Base-by-base conservation (phyloP, 805 yeast genomes). In the Yamadazyma laniorum region DNA sequence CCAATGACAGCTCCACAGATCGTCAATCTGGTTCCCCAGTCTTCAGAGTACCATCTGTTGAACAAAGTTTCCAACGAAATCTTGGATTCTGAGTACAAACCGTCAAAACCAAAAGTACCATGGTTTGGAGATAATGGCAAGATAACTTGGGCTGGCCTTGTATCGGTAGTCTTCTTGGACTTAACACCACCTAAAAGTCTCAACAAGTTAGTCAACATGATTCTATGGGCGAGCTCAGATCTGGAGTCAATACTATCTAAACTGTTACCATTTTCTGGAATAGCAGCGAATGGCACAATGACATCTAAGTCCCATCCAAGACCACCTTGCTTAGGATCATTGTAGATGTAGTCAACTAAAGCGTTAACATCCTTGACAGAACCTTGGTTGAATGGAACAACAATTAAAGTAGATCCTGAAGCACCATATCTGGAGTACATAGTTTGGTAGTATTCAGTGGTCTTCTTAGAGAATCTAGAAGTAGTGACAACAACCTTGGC, bases 331-430 rank as follows among this genome's bases (percentile, higher is more conserved):
- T 84, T 80, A 40, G 74, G 79, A 49, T 78, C 87, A 55, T 81
- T 83, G 63, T 91, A 93, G 60, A 93, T 88, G 75, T 79, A 93
- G 41, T 81, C 75, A 42, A 90, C 75, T 49, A 93, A 78, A 35
- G 90, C 84, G 53, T 85, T 84, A 47, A 89, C 95, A 67, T 93
- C 99, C 61, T 83, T 88, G 58, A 83, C 85, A 28, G 97, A 89
- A 64, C 95, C 99, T 74, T 93, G 99, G 75, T 93, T 93, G 77
- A 93, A 93, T 51, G 99, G 99, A 53, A 93, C 99, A 49, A 93
- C 97, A 53, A 88, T 85, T 62, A 93, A 77, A 47, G 90, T 80
- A 34, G 96, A 85, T 29, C 96, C 97, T 48, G 85, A 66, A 40
- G 96, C 86, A 70, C 99, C 99, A 55, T 76, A 84, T 57, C 91